These are phyloP conservation scores for Ilyonectria mors-panacis DNA, from an alignment of 2,329 filamentous ascomycete species.

Conservation along the genomic window DNA sequence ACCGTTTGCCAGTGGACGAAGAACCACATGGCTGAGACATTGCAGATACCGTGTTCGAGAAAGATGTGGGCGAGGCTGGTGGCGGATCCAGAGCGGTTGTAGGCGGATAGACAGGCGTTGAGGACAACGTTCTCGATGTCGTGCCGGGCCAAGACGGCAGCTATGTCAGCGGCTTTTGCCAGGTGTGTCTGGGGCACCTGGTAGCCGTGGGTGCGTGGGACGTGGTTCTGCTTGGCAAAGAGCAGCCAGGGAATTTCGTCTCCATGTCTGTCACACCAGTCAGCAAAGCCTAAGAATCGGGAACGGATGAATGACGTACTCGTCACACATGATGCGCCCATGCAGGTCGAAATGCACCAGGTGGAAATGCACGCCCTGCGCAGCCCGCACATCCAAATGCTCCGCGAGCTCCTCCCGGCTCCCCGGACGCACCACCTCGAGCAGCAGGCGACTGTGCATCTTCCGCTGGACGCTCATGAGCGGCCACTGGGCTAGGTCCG, in stretches of 20 bases:
- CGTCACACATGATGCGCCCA: constrained; percentile 15
- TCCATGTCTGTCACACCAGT: constrained; percentile 13
- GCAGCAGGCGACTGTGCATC: constrained; percentile 23
- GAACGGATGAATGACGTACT: constrained; percentile 1
- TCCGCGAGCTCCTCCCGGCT: constrained; percentile 24
- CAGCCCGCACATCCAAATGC: constrained; percentile 17
- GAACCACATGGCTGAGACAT: constrained; percentile 29
- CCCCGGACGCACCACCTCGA: constrained; percentile 29
- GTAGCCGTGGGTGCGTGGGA: constrained; percentile 14
- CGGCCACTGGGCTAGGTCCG: constrained; percentile 26
- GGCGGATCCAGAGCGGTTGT: constrained; percentile 14
- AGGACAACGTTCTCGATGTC: constrained; percentile 27
- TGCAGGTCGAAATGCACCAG: constrained; percentile 27
- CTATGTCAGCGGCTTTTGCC: constrained; percentile 21
- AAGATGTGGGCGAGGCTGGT: constrained; percentile 26
- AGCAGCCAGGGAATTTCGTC: constrained; percentile 25
- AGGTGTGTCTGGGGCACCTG: constrained; percentile 26
- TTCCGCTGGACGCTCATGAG: constrained; percentile 25
- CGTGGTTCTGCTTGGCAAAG: constrained; percentile 21
- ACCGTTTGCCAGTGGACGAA: constrained; percentile 27
- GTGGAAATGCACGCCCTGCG: constrained; percentile 23
- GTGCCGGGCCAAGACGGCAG: constrained; percentile 15
- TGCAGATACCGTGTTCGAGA: constrained; percentile 16
- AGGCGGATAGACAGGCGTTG: constrained; percentile 27
- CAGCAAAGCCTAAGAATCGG: not conserved